Evolutionary conservation across 495 filamentous ascomycete species (phyloP).

Genomic region (Amorphotheca resinae): DNA sequence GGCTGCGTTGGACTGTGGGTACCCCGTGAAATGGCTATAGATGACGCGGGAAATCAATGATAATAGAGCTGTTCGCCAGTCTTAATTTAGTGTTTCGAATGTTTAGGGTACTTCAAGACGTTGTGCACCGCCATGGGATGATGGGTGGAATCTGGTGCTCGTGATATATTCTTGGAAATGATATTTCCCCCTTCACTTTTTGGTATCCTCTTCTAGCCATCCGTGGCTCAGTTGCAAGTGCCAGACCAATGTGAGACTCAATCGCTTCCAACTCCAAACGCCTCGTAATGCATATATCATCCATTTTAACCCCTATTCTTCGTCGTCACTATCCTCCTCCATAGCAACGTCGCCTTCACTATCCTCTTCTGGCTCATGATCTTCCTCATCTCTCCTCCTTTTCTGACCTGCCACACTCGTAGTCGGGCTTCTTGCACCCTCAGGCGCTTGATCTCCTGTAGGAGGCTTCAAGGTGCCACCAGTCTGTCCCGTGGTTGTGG

Average conservation of each 20-base stretch:
- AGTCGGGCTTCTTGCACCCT: conserved; percentile 31
- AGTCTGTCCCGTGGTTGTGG: conserved; percentile 28
- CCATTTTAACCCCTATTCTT: conserved; percentile 14
- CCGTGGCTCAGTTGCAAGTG: background rate
- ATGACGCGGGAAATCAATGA: background rate
- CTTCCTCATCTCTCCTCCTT: conserved; percentile 59
- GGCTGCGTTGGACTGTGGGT: conserved; percentile 59
- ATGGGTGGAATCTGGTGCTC: conserved; percentile 1
- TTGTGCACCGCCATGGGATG: too few species aligned
- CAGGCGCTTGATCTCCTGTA: conserved; percentile 27
- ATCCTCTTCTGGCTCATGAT: conserved; percentile 36
- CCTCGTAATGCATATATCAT: conserved; percentile 6
- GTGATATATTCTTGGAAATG: too few species aligned
- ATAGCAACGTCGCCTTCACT: conserved; percentile 57
- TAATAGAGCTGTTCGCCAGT: too few species aligned
- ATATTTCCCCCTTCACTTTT: background rate
- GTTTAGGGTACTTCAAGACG: background rate
- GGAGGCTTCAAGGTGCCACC: conserved; percentile 30
- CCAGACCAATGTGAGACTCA: background rate
- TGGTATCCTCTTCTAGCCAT: background rate
- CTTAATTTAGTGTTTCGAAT: too few species aligned
- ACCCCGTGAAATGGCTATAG: conserved; percentile 40
- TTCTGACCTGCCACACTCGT: conserved; percentile 40
- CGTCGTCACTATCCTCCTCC: conserved; percentile 56
- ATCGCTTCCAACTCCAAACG: conserved; percentile 3